Conservation (phyloP, 225 moss, liverwort and hornwort species). For the Straminergon stramineum region DNA sequence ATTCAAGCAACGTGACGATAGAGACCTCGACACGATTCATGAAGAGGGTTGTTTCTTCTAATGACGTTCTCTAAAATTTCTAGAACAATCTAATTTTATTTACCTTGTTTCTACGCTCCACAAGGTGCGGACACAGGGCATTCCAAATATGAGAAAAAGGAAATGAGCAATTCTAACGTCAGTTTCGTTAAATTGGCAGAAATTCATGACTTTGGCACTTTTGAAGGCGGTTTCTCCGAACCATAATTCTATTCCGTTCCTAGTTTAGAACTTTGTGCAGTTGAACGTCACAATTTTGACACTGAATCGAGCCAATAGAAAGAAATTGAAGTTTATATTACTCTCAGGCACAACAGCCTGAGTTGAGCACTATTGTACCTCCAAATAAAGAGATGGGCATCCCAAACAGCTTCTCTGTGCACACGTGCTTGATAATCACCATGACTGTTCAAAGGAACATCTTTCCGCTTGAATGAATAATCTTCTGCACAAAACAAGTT, state of each 20-base stretch:
- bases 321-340: neutral
- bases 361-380: neutral
- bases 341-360: neutral
- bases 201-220: neutral
- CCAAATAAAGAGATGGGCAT: neutral
- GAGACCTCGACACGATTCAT: neutral
- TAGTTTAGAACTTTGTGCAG: neutral
- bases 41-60: neutral
- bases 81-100: neutral
- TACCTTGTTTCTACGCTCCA: neutral
- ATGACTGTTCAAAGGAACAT: neutral
- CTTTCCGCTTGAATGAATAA: neutral
- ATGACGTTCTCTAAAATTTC: neutral
- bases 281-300: neutral
- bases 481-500: constrained; percentile 2
- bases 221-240: neutral
- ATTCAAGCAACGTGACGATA: neutral
- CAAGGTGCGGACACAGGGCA: neutral
- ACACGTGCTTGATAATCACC: neutral
- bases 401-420: neutral
- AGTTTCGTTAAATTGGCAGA: neutral
- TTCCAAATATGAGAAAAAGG: neutral
- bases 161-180: neutral
- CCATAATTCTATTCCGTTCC: neutral
- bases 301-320: neutral